Base-by-base conservation (phyloP, 1,284 basidiomycete genomes). In the Moniliophthora roreri region DNA sequence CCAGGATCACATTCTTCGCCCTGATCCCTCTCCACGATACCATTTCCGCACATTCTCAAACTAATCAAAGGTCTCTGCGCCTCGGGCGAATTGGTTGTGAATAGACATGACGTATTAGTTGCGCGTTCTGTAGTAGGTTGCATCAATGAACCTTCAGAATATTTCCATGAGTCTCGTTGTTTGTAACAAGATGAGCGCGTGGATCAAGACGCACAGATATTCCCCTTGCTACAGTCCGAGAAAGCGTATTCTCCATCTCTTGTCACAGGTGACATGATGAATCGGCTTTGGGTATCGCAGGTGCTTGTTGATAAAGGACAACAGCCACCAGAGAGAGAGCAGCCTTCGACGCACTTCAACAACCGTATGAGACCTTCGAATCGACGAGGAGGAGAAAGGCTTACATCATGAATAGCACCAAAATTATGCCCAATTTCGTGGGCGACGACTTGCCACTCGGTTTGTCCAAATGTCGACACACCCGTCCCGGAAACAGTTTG, bases 381-480 rank as follows among this genome's bases (percentile, higher is more conserved):
- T 38, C 15, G 44, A 45, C 49, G 23, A 44, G 35, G 51, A 18
- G 52, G 37, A 48, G 9, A 28, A 15, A 50, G 20, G 60, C 81
- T 64, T 62, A 84, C 82, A 62, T 86, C 84, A 61, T 86, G 84
- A 62, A 95, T 93, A n/a, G 92, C 91, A 51, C 92, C 92, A 71
- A 95, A 94, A 65, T 93, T 94, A 67, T 93, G 90, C 2, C 89
- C 91, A 56, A 91, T 92, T 70, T 96, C 94, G 70, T 96, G 94
- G 16, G 91, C 82, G 36, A 95, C 79, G 62, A 91, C 84, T 69
- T 91, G 88, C 87, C 85, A 88, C 64, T 90, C 89, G 60, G 91
- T 79, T 21, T 77, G 72, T 9, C 84, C 83, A 21, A 85, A 78
- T 3, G 91, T 92, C 7, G 91, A 91, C 8, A 96, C 91, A 6